Percentiles rank a stretch among this genome's conserved stretches.
Conservation (phyloP, 1,284 basidiomycete genomes). For the Microbotryum saponariae region DNA sequence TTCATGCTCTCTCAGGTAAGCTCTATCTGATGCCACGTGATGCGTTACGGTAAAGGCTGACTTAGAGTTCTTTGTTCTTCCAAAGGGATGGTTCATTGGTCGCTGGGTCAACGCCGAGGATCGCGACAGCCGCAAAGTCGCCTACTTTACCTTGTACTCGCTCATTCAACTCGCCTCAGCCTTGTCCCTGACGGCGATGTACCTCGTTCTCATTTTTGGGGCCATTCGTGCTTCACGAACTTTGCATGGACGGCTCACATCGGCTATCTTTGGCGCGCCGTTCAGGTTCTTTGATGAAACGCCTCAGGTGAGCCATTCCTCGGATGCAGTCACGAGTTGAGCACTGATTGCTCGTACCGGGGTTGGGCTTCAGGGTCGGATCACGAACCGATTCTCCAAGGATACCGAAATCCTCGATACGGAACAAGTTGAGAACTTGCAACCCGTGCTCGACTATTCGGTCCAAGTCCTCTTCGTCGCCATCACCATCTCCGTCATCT, state of each 20-base stretch:
- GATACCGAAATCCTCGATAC: slow-evolving; percentile 90
- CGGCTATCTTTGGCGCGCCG: slow-evolving; percentile 70
- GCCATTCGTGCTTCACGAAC: slow-evolving; percentile 19
- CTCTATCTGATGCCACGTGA: too few relatives aligned
- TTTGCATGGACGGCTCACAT: slow-evolving; percentile 51
- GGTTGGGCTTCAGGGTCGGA: slow-evolving; percentile 9
- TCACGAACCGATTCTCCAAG: slow-evolving; percentile 64
- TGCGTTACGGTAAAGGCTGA: neutral
- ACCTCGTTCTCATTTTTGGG: slow-evolving; percentile 26
- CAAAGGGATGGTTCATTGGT: slow-evolving; percentile 28
- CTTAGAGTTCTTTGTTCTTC: too few relatives aligned
- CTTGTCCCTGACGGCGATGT: slow-evolving; percentile 29
- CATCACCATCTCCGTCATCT: slow-evolving; percentile 52
- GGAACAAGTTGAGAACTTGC: slow-evolving; percentile 70
- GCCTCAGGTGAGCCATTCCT: slow-evolving; percentile 40
- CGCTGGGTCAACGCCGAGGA: slow-evolving; percentile 41
- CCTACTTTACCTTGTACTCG: slow-evolving; percentile 72
- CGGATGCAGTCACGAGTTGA: slow-evolving; percentile 44
- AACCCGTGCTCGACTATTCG: slow-evolving; percentile 28
- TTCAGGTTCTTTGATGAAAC: slow-evolving; percentile 34
- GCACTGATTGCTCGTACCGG: neutral
- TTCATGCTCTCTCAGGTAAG: slow-evolving; percentile 29
- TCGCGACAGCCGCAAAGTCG: slow-evolving; percentile 42
- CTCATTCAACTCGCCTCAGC: slow-evolving; percentile 41
- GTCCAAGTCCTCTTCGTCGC: slow-evolving; percentile 27